Evolutionary conservation across 176 grass and related monocot species (phyloP).

Genomic region (Thalia dealbata): DNA sequence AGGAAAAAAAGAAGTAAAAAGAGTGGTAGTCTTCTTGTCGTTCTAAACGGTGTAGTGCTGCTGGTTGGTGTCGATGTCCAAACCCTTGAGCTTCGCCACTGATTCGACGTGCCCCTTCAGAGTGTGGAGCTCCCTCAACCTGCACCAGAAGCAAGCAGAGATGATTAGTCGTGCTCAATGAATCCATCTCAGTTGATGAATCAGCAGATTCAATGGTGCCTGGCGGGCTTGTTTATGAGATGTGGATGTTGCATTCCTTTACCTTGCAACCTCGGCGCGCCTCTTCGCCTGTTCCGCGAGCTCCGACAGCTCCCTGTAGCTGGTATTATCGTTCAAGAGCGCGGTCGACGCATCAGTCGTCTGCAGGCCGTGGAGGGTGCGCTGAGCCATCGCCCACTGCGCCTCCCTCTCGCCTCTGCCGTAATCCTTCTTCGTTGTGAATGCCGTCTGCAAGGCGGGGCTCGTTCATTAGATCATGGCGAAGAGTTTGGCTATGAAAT

Average conservation of each 20-base stretch:
- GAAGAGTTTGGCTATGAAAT: neutral
- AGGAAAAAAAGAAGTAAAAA: too few species aligned
- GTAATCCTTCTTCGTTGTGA: constrained; percentile 64
- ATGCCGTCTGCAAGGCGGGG: constrained; percentile 39
- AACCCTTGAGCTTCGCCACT: constrained; percentile 30
- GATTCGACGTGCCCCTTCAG: constrained; percentile 33
- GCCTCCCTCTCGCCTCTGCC: constrained; percentile 73
- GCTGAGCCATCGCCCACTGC: constrained; percentile 77
- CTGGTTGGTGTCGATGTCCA: constrained; percentile 31
- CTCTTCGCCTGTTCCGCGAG: constrained; percentile 76
- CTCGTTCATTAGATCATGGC: neutral
- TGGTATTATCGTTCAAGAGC: constrained; percentile 34
- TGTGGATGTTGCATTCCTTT: neutral
- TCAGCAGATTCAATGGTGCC: neutral
- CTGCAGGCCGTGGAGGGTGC: constrained; percentile 71
- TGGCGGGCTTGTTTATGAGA: neutral
- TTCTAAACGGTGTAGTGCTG: constrained; percentile 31
- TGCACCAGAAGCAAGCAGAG: too few species aligned
- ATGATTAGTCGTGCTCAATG: too few species aligned
- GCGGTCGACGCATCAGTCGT: constrained; percentile 15
- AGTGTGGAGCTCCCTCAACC: constrained; percentile 36
- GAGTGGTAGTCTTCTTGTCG: neutral
- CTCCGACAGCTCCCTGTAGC: constrained; percentile 76
- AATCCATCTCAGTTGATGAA: neutral
- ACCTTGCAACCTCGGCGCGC: constrained; percentile 70